Percentiles rank a stretch among this genome's conserved stretches.
These are phyloP conservation scores for Pezicula neosporulosa DNA, from an alignment of 2,329 filamentous ascomycete species.

Conservation along the genomic window DNA sequence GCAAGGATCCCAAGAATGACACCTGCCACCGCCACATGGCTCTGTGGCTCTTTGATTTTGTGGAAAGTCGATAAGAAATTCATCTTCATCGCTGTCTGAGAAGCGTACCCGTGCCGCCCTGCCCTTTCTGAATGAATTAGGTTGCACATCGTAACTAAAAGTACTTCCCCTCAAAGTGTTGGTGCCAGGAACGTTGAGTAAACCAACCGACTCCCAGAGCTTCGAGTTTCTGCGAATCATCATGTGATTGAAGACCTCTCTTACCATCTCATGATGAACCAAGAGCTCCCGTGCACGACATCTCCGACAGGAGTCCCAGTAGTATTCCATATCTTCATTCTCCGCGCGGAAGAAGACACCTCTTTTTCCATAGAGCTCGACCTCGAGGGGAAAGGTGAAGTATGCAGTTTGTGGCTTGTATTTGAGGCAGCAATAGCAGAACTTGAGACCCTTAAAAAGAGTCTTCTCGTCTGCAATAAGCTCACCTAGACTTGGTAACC, in stretches of 20 bases:
- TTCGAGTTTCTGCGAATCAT: neutral
- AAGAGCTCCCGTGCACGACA: constrained; percentile 5
- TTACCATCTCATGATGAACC: neutral
- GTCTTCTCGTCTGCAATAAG: constrained; percentile 1
- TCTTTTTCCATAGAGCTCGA: neutral
- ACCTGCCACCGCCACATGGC: too few species aligned
- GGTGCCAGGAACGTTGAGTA: too few species aligned
- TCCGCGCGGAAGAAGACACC: neutral
- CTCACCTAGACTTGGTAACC: neutral
- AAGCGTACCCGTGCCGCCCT: too few species aligned
- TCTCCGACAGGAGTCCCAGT: neutral
- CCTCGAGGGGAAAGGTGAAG: neutral
- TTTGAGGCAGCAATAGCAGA: constrained; percentile 1
- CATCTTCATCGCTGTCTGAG: too few species aligned
- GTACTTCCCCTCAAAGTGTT: too few species aligned
- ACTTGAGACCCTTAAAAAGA: neutral
- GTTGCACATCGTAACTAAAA: too few species aligned
- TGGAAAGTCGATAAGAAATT: too few species aligned
- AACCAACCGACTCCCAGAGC: neutral
- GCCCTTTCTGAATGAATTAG: too few species aligned
- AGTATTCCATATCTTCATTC: neutral
- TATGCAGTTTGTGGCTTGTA: constrained; percentile 5
- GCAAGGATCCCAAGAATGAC: too few species aligned
- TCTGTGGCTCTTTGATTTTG: too few species aligned
- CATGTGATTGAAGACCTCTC: constrained; percentile 1